A percentile compares a stretch with the other conserved stretches of the same genome.
phyloP scores from a whole-genome alignment of 2,329 filamentous ascomycete genomes.

The Claviceps sp. region DNA sequence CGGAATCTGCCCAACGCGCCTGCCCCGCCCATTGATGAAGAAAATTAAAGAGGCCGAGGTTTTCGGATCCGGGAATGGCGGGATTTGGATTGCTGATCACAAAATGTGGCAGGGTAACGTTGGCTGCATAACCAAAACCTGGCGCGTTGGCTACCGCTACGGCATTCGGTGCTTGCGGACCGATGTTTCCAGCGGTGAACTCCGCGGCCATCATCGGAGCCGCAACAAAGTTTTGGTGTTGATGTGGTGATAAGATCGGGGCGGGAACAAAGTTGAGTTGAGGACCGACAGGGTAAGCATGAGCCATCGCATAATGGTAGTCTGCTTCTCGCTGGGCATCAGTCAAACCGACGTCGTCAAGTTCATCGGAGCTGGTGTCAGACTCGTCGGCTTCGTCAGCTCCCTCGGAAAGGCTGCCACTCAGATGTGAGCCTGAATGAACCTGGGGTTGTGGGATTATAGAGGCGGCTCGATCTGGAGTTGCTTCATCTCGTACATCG shows the following conservation, averaged over 20 bases:
- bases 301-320: slow-evolving; percentile 4
- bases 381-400: neutral
- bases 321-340: slow-evolving; percentile 5
- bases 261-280: neutral
- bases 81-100: slow-evolving; percentile 21
- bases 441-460: neutral
- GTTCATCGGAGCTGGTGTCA: neutral
- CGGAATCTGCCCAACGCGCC: slow-evolving; percentile 13
- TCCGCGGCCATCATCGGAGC: neutral
- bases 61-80: slow-evolving; percentile 31
- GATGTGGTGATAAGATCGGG: neutral
- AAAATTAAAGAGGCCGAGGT: slow-evolving; percentile 36
- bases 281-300: slow-evolving; percentile 1
- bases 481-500: slow-evolving; percentile 21
- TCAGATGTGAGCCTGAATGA: neutral
- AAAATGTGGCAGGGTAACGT: slow-evolving; percentile 7
- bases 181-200: neutral
- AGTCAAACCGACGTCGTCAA: neutral
- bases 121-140: neutral
- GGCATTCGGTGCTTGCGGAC: neutral
- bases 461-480: slow-evolving; percentile 8
- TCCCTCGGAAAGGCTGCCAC: neutral
- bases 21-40: slow-evolving; percentile 34
- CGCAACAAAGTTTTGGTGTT: neutral
- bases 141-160: slow-evolving; percentile 1